Percentiles rank a stretch among this genome's conserved stretches.
Conservation (phyloP, 2,329 filamentous ascomycete genomes). For the Aspergillus sp. region DNA sequence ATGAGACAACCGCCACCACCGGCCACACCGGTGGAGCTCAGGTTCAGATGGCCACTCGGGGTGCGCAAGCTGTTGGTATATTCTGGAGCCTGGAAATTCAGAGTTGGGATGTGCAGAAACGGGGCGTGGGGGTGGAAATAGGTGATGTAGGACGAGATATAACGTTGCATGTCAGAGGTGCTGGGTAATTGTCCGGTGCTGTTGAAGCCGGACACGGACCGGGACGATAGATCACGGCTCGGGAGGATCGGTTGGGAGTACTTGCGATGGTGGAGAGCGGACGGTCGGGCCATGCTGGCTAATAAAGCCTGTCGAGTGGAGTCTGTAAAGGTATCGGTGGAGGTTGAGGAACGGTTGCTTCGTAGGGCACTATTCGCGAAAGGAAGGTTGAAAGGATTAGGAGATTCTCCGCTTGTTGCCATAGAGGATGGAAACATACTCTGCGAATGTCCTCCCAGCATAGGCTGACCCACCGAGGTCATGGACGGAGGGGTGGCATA, state of each 20-base stretch:
- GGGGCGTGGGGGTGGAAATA: conserved; percentile 93
- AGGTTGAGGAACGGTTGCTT: conserved; percentile 54
- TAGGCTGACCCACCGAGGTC: conserved; percentile 64
- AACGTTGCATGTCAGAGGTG: conserved; percentile 80
- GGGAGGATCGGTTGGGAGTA: conserved; percentile 51
- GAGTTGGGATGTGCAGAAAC: conserved; percentile 85
- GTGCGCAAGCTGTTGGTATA: conserved; percentile 56
- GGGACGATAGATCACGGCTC: conserved; percentile 30
- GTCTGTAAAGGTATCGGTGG: conserved; percentile 61
- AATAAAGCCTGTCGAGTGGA: conserved; percentile 58
- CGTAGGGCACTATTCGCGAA: conserved; percentile 56
- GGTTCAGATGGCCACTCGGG: conserved; percentile 46
- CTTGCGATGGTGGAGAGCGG: conserved; percentile 51
- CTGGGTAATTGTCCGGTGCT: conserved; percentile 59
- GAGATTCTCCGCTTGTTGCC: conserved; percentile 38
- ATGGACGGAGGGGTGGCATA: conserved; percentile 74
- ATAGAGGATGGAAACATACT: conserved; percentile 45
- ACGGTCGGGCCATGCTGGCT: conserved; percentile 54
- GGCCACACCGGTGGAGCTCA: conserved; percentile 49
- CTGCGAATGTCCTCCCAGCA: conserved; percentile 58
- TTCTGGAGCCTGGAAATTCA: conserved; percentile 78
- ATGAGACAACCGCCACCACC: conserved; percentile 82
- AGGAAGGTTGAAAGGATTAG: conserved; percentile 42
- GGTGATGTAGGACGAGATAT: conserved; percentile 79
- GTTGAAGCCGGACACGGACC: conserved; percentile 27